Evolutionary conservation across 1,139 yeast species (phyloP), one percentile per base, ranked within the genome.

Genomic region (Diutina siamensis): DNA sequence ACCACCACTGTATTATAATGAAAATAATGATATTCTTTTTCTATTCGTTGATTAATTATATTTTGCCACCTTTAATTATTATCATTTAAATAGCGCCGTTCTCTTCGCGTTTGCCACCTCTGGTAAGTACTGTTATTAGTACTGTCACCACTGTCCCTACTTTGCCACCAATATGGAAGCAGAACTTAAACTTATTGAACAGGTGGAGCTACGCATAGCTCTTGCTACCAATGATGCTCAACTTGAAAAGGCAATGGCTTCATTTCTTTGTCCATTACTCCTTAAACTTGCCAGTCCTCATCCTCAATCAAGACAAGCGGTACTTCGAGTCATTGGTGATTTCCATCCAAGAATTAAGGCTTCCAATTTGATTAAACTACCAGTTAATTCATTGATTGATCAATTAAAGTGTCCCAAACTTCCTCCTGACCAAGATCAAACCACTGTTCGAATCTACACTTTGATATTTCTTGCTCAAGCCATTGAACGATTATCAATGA

Each of bases 181-280:
- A 5, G 92, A 83, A 56, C 62, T 78, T 48, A 67, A 74, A 2
- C 64, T 83, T 48, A 71, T 84, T 41, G 78, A 78, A 57, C 81
- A 78, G 56, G 97, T 87, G 1, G 98, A 92, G 62, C 74, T 92
- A 44, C 69, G 89, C 45, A 71, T 92, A 40, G 94, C 95, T 1
- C 65, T 92, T 44, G 88, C 97, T 0, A 77, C 76, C 46, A 68
- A 79, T 1, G 85, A 82, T 47, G 68, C 63, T 2, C 83, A 83
- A 55, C 73, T 88, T 47, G 81, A 84, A 55, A 60, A 71, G 7
- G 65, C 82, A 12, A 60, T 92, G 38, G 70, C 71, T 18, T 60
- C 76, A 1, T 92, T 84, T 57, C 67, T 92, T 44, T 72, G 88
- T 2, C 97, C 98, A 1, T 60, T 89, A 35, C 63, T 92, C 35